phyloP scores from a whole-genome alignment of 2,329 filamentous ascomycete species.

The Colletotrichum chrysophilum region DNA sequence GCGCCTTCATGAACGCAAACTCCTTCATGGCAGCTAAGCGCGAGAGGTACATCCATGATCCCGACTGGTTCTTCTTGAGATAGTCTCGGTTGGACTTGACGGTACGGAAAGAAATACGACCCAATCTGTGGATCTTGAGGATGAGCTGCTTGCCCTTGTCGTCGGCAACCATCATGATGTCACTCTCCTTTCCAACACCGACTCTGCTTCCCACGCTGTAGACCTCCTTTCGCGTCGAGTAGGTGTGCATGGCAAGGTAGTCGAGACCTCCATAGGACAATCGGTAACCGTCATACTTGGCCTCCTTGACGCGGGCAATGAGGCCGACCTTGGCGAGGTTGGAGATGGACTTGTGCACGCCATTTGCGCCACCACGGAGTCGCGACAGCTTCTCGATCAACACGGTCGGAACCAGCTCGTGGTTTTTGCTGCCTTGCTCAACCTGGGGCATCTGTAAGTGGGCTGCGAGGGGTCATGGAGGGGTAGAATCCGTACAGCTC shows the following conservation, averaged over 20 bases:
- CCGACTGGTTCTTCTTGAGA: slow-evolving; percentile 77
- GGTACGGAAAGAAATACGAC: slow-evolving; percentile 94
- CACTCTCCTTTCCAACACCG: slow-evolving; percentile 96
- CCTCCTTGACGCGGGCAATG: slow-evolving; percentile 92
- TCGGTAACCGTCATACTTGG: slow-evolving; percentile 96
- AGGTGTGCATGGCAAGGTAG: slow-evolving; percentile 93
- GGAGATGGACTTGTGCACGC: slow-evolving; percentile 87
- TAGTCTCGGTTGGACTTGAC: slow-evolving; percentile 98
- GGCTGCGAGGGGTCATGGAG: slow-evolving; percentile 29
- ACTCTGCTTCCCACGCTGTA: slow-evolving; percentile 96
- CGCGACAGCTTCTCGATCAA: slow-evolving; percentile 86
- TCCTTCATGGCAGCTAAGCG: slow-evolving; percentile 92
- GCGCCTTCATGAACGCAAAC: slow-evolving; percentile 89
- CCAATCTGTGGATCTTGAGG: slow-evolving; percentile 94
- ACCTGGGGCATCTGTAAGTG: slow-evolving; percentile 64
- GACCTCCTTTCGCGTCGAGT: slow-evolving; percentile 78
- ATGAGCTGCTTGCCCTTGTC: slow-evolving; percentile 78
- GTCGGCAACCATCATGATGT: slow-evolving; percentile 93
- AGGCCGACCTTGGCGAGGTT: slow-evolving; percentile 89
- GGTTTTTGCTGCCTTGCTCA: slow-evolving; percentile 93
- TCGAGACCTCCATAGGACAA: slow-evolving; percentile 96
- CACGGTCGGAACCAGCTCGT: slow-evolving; percentile 92
- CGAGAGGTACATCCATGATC: slow-evolving; percentile 98
- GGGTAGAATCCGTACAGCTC: slow-evolving; percentile 69
- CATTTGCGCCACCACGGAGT: slow-evolving; percentile 76